Base-by-base conservation (phyloP, 805 yeast genomes). In the Sporopachydermia quercuum region DNA sequence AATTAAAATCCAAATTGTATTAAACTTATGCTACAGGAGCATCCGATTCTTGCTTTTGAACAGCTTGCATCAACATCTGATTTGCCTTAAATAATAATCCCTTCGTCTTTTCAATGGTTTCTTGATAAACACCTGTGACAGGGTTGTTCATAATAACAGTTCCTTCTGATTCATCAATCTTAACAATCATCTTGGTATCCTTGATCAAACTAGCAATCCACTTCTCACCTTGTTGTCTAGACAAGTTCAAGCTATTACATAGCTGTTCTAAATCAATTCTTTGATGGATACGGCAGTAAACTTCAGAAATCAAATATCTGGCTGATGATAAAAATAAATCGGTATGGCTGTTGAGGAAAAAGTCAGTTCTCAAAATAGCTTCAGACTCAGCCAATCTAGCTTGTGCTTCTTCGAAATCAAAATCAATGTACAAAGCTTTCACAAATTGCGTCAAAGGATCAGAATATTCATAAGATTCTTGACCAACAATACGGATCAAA, bases 101-200 rank as follows among this genome's bases (percentile, higher is more conserved):
- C 63, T 76, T 76, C n/a, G 81, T 74, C 55, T 70, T 73, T 49
- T 76, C 82, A 45, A 71, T 70, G 34, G 81, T 70, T 47, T 76
- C 79, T 47, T 81, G 85, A 60, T 78, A 68, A 34, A 74, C 72
- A 49, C 74, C 63, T 39, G 66, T 66, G 15, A 64, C 57, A 42
- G 74, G 71, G 47, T 72, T 74, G 53, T 68, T 68, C 55, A 69
- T 68, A 43, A 76, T 61, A 18, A 71, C 65, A 16, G 74, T 55
- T 34, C 70, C 73, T 45, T 66, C 70, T 37, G 63, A 57, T 46
- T 68, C 70, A 44, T 71, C 66, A 42, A 74, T 68, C 54, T 68
- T 67, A 18, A 75, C 76, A 49, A 70, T 72, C 55, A 68, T 62
- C 45, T 66, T 66, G 17, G 66, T 58, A 48, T 68, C 72, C 51